Evolutionary conservation across 805 yeast species (phyloP).

Genomic region (Yamadazyma philogaea): DNA sequence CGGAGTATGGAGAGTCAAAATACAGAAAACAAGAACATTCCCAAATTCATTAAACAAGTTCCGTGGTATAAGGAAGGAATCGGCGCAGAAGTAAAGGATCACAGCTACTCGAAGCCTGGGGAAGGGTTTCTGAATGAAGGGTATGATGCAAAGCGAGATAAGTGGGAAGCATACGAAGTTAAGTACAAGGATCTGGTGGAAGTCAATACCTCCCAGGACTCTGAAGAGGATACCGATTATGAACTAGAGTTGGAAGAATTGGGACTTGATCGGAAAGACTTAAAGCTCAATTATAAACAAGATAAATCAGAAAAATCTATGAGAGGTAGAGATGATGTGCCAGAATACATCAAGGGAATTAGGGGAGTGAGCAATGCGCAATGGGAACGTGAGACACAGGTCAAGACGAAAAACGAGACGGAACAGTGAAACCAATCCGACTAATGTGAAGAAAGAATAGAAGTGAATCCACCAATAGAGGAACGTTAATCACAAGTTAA

Average conservation of each 20-base stretch:
- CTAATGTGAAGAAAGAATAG: not conserved
- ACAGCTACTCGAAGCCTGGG: conserved; percentile 54
- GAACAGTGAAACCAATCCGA: not conserved
- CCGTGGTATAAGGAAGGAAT: conserved; percentile 37
- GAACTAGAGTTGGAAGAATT: conserved; percentile 38
- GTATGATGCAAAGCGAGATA: conserved; percentile 72
- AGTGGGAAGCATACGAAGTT: conserved; percentile 78
- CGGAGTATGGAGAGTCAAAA: no score
- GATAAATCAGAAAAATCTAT: conserved; percentile 44
- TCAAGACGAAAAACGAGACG: not conserved
- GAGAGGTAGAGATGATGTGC: conserved; percentile 71
- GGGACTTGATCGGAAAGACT: conserved; percentile 25
- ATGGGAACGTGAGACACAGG: conserved; percentile 4
- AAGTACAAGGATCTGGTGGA: conserved; percentile 32
- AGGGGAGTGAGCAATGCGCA: conserved; percentile 6
- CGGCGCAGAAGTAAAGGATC: conserved; percentile 24
- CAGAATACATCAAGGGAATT: conserved; percentile 58
- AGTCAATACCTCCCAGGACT: conserved; percentile 21
- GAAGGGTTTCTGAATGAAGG: conserved; percentile 52
- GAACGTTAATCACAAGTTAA: no score
- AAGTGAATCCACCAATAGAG: no score
- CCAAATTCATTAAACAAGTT: conserved; percentile 35
- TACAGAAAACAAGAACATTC: conserved; percentile 28
- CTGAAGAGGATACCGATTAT: conserved; percentile 21
- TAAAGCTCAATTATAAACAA: conserved; percentile 24